A percentile compares a stretch with the other conserved stretches of the same genome.
phyloP scores from a whole-genome alignment of 2,329 filamentous ascomycete genomes.

The Sporothrix globosa region DNA sequence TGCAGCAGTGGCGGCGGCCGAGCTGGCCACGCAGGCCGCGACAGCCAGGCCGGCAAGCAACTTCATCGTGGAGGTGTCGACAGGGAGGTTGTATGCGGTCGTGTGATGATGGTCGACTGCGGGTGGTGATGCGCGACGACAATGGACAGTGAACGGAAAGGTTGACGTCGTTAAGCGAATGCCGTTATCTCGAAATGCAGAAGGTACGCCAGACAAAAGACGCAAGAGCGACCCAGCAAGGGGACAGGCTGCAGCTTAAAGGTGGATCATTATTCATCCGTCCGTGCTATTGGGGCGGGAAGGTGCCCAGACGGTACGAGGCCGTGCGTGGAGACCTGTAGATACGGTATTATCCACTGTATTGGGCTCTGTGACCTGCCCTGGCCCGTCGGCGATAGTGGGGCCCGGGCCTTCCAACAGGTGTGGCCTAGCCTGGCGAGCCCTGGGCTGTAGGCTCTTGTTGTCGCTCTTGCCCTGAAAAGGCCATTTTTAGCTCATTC shows the following conservation, averaged over 20 bases:
- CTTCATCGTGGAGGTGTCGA: constrained; percentile 40
- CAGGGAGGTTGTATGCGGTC: not conserved
- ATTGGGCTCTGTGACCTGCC: not conserved
- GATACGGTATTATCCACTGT: constrained; percentile 14
- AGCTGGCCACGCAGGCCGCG: constrained; percentile 41
- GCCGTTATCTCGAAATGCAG: constrained; percentile 22
- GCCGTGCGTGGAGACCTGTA: not conserved
- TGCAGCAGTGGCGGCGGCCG: constrained; percentile 44
- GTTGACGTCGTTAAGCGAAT: constrained; percentile 2
- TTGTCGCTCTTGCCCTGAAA: constrained; percentile 15
- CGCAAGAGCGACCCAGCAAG: constrained; percentile 23
- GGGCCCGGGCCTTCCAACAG: not conserved
- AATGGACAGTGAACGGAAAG: not conserved
- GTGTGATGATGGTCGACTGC: not conserved
- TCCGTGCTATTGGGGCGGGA: not conserved
- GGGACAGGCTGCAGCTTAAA: constrained; percentile 22
- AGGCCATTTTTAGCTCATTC: not conserved
- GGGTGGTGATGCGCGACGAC: not conserved
- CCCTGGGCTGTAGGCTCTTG: not conserved
- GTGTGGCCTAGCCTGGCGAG: constrained; percentile 5
- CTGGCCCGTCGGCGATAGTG: not conserved
- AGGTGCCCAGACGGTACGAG: not conserved
- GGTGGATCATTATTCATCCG: constrained; percentile 31
- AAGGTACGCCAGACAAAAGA: constrained; percentile 27
- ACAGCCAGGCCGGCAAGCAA: constrained; percentile 41